These are phyloP conservation scores for Mycena vulgaris DNA, from an alignment of 768 basidiomycete genomes.

Conservation along the genomic window DNA sequence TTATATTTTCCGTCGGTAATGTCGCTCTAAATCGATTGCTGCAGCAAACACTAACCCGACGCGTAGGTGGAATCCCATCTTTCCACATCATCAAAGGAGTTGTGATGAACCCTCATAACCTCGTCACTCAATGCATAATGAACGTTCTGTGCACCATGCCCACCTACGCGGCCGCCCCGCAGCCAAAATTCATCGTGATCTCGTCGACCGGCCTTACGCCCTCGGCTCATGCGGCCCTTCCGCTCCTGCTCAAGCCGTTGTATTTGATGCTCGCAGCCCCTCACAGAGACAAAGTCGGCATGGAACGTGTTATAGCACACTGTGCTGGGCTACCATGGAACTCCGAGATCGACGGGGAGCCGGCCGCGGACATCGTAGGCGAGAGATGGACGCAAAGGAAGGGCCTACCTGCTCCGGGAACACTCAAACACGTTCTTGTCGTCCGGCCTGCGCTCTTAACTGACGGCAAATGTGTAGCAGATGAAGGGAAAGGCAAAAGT, in stretches of 20 bases:
- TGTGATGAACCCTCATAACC: slow-evolving; percentile 64
- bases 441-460: slow-evolving; percentile 72
- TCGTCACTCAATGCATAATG: slow-evolving; percentile 70
- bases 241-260: slow-evolving; percentile 63
- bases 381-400: slow-evolving; percentile 51
- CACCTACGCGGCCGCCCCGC: slow-evolving; percentile 41
- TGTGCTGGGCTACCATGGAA: slow-evolving; percentile 69
- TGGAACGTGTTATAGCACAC: slow-evolving; percentile 67
- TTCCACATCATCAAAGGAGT: slow-evolving; percentile 66
- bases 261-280: slow-evolving; percentile 64
- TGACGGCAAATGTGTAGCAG: slow-evolving; percentile 58
- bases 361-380: slow-evolving; percentile 55
- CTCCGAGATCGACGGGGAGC: slow-evolving; percentile 53
- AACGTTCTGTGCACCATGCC: slow-evolving; percentile 73
- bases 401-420: slow-evolving; percentile 50
- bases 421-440: slow-evolving; percentile 55
- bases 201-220: slow-evolving; percentile 68
- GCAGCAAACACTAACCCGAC: neutral
- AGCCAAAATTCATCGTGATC: slow-evolving; percentile 67
- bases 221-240: slow-evolving; percentile 60
- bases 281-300: slow-evolving; percentile 75
- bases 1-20: slow-evolving; percentile 75
- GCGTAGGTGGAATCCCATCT: slow-evolving; percentile 59
- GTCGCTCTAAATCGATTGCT: neutral
- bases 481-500: slow-evolving; percentile 42